Evolutionary conservation across 2,329 filamentous ascomycete species (phyloP), one percentile per base, ranked within the genome.

Genomic region (Curvularia hawaiiensis): DNA sequence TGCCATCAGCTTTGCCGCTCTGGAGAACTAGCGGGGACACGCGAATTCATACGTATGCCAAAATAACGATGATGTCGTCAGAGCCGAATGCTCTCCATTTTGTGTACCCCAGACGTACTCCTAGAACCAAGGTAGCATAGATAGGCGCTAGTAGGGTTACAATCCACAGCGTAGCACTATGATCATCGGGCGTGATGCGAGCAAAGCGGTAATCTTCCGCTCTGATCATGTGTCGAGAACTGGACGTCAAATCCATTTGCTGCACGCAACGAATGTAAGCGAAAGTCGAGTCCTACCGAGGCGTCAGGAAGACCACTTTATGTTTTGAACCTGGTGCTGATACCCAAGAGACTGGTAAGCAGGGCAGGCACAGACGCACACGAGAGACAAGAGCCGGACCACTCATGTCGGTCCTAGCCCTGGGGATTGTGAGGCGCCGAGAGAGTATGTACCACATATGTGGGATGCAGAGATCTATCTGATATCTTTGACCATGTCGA

Each of bases 151-250:
- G 30, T 20, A 59, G 14, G 16, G 52, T 20, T 22, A n/a, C 22
- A 5, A 56, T 35, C 56, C 56, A 59, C 18, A 59, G 35, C 12
- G 22, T n/a, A n/a, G 56, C 56, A 41, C 56, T 55, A 30, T 45
- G 56, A 22, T 59, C 41, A 30, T 51, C 14, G 16, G 52, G 12
- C 0, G 56, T 59, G 16, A 56, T 39, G 11, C 20, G 56, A 10
- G 52, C 35, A 11, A 59, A 59, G 35, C 56, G 56, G 7, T 47
- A 41, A 18, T 48, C 56, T n/a, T 47, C 10, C 20, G 26, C 55
- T 31, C 51, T 39, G 20, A 22, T 22, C 12, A 28, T 14, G 18
- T 3, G 50, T 44, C 3, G 22, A 30, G 44, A 31, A n/a, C 9
- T 48, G n/a, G 26, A 26, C 4, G 43, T 24, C n/a, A 30, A 30